Base-by-base conservation (phyloP, 768 basidiomycete species). In the Boletus subcaerulescens region DNA sequence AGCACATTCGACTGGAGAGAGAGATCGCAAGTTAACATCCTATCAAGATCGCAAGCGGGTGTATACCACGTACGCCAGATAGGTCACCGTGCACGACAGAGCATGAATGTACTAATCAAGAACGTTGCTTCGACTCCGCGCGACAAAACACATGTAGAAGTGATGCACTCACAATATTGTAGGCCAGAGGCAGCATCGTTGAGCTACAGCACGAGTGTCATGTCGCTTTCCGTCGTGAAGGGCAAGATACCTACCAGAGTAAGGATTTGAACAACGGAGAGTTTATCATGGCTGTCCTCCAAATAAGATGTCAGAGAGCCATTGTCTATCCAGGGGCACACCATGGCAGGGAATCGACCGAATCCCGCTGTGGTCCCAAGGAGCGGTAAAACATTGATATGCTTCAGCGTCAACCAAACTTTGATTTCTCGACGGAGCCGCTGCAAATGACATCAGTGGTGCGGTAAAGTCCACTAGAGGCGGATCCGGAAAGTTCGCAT, bases 281-380 rank as follows among this genome's bases (percentile, higher is more conserved):
- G 60, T 5, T 26, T 17, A 29, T 55, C 39, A 6, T 60, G 43
- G 11, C 5, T n/a, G 11, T 53, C 45, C 20, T 62, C 60, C 45
- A 70, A 33, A 46, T 66, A 70, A 3, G 42, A 38, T 4, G 48
- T 61, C 22, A 71, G 42, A 35, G 53, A 45, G 0, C 67, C 67
- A 20, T 71, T 55, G 2, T 66, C 65, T 17, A 61, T 14, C 67
- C 67, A 68, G 10, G 70, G 68, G 15, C 58, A 71, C 14, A 71
- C 53, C 64, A 68, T 68, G 8, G 71, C 69, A 15, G 62, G 50
- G 33, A 61, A 61, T 12, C 57, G 64, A 22, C 70, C 71, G 46
- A 65, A 70, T 29, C 58, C 69, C 15, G 57, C 14, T 45, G 67
- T 14, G 56, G 48, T 55, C 13, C 59, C 59, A 18, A 60, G 41